Evolutionary conservation across 441 rosid species (phyloP).

Genomic region (Pelargonium australe): DNA sequence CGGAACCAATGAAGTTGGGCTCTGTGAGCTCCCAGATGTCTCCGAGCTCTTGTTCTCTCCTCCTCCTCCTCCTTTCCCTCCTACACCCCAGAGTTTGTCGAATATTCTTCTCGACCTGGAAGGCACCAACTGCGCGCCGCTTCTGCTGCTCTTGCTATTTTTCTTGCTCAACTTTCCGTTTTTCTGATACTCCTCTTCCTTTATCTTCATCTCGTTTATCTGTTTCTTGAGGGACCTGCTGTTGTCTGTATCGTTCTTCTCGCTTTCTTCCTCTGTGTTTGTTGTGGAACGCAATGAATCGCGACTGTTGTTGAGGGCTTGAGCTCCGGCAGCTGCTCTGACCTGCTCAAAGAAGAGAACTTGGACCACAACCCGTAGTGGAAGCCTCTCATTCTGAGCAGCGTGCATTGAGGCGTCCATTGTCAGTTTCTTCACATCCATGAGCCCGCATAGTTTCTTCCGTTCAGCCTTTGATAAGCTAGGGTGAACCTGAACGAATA

Average conservation of each 20-base stretch:
- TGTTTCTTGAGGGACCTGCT: conserved; percentile 31
- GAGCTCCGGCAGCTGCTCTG: conserved; percentile 50
- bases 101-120: conserved; percentile 91
- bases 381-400: conserved; percentile 85
- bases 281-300: conserved; percentile 33
- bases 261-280: conserved; percentile 48
- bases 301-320: conserved; percentile 30
- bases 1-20: conserved; percentile 63
- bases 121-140: conserved; percentile 60
- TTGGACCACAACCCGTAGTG: conserved; percentile 80
- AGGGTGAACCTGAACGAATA: conserved; percentile 57
- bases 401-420: conserved; percentile 70
- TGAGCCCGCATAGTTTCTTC: conserved; percentile 65
- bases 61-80: conserved; percentile 56
- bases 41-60: conserved; percentile 76
- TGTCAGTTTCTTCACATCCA: conserved; percentile 89
- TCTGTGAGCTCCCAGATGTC: conserved; percentile 87
- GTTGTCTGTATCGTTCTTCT: conserved; percentile 27
- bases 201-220: conserved; percentile 28
- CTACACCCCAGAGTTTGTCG: conserved; percentile 64
- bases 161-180: conserved; percentile 47
- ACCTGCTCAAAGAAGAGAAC: conserved; percentile 89
- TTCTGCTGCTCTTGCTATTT: conserved; percentile 60
- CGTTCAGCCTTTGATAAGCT: conserved; percentile 62
- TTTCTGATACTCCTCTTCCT: conserved; percentile 35